Evolutionary conservation across 768 basidiomycete genomes (phyloP).

Genomic region (Phylloporus sp.): DNA sequence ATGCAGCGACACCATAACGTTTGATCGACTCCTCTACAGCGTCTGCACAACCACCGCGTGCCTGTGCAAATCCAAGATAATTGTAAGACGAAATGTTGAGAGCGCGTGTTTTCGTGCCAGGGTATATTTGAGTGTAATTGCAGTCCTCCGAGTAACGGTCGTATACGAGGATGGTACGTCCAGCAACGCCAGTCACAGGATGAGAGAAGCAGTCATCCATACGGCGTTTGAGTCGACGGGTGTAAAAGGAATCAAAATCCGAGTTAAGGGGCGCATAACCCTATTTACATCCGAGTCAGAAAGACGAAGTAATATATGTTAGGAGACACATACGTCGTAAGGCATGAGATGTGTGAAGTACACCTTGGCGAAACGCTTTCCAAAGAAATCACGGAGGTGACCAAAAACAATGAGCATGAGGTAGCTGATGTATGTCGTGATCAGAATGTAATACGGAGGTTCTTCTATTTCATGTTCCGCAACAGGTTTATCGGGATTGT

Average conservation of each 20-base stretch:
- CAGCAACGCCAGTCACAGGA: conserved; percentile 92
- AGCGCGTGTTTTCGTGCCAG: conserved; percentile 78
- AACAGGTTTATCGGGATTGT: conserved; percentile 45
- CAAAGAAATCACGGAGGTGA: conserved; percentile 92
- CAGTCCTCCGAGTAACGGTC: conserved; percentile 83
- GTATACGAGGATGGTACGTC: conserved; percentile 82
- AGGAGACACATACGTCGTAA: conserved; percentile 59
- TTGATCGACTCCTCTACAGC: conserved; percentile 82
- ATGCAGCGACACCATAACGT: conserved; percentile 76
- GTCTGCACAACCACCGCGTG: conserved; percentile 89
- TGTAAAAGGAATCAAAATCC: conserved; percentile 99
- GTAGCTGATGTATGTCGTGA: conserved; percentile 92
- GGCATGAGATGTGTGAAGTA: conserved; percentile 82
- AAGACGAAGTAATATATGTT: background rate
- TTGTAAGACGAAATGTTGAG: conserved; percentile 99
- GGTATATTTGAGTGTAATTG: conserved; percentile 71
- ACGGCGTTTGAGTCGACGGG: conserved; percentile 88
- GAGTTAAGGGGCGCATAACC: conserved; percentile 96
- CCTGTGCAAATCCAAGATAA: conserved; percentile 97
- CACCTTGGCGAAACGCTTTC: conserved; percentile 70
- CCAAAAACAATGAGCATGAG: conserved; percentile 89
- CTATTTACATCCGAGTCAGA: conserved; percentile 39
- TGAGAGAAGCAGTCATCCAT: conserved; percentile 95
- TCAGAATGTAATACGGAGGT: conserved; percentile 88
- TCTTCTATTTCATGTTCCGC: conserved; percentile 65